Conservation (phyloP, 257 asterid species). For the Ocimum tenuiflorum region DNA sequence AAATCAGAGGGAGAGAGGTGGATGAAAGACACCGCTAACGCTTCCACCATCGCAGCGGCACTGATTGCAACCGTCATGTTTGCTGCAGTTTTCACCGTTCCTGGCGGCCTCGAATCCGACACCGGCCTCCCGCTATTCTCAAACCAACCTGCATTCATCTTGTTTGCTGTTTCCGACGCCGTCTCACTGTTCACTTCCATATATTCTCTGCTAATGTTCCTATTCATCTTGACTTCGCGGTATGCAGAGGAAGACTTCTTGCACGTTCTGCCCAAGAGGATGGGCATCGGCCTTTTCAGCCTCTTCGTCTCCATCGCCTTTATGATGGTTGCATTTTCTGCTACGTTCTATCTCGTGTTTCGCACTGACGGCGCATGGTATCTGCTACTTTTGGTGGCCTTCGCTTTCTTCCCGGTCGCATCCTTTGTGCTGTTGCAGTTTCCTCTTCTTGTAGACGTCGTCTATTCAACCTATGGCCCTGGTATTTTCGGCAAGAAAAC, state of each 20-base stretch:
- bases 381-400: neutral
- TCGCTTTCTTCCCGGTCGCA: neutral
- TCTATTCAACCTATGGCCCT: neutral
- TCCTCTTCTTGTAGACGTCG: neutral
- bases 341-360: neutral
- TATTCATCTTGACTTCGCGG: conserved; percentile 11
- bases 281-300: neutral
- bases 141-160: neutral
- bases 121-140: neutral
- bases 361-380: neutral
- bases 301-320: neutral
- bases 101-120: neutral
- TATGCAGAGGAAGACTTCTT: conserved; percentile 9
- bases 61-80: conserved; percentile 22
- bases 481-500: neutral
- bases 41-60: conserved; percentile 21
- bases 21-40: conserved; percentile 26
- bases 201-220: conserved; percentile 11
- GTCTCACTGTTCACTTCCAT: conserved; percentile 6
- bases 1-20: conserved; percentile 19
- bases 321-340: neutral
- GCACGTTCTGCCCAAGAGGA: conserved; percentile 2
- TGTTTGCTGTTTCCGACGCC: conserved; percentile 2
- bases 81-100: conserved; percentile 20
- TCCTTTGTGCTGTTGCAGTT: neutral